phyloP scores from a whole-genome alignment of 306 rosid genomes.

The Mimosa bimucronata region DNA sequence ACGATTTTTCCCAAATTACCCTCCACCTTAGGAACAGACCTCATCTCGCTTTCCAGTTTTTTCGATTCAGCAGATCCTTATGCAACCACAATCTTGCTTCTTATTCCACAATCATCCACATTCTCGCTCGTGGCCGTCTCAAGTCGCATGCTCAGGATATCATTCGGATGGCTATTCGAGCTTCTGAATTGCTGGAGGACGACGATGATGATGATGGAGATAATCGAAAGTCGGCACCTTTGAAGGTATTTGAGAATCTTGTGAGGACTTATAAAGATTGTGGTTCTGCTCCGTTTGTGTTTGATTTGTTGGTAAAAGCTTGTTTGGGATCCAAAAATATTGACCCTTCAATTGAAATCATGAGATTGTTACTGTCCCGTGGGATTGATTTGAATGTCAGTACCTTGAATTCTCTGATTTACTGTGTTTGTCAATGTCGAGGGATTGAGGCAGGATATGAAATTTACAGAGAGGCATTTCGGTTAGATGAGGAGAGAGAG shows the following conservation, averaged over 20 bases:
- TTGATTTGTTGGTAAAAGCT: slow-evolving; percentile 69
- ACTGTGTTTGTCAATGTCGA: slow-evolving; percentile 42
- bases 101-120: slow-evolving; percentile 66
- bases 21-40: slow-evolving; percentile 65
- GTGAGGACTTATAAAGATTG: slow-evolving; percentile 61
- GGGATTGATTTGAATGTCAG: slow-evolving; percentile 59
- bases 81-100: slow-evolving; percentile 68
- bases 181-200: slow-evolving; percentile 6
- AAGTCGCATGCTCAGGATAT: slow-evolving; percentile 55
- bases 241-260: slow-evolving; percentile 64
- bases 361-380: slow-evolving; percentile 66
- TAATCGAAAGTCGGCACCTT: slow-evolving; percentile 34
- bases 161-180: slow-evolving; percentile 53
- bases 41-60: slow-evolving; percentile 75
- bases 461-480: slow-evolving; percentile 62
- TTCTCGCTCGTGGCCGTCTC: slow-evolving; percentile 75
- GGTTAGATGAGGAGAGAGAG: slow-evolving; percentile 41
- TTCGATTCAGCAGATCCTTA: slow-evolving; percentile 64
- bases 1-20: slow-evolving; percentile 60
- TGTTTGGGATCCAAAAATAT: slow-evolving; percentile 60
- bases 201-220: slow-evolving; percentile 24
- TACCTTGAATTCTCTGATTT: slow-evolving; percentile 73
- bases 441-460: slow-evolving; percentile 60
- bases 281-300: slow-evolving; percentile 81
- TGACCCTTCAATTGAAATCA: slow-evolving; percentile 54